Evolutionary conservation across 106 monocot species (phyloP).

Genomic region (Allium sativum): DNA sequence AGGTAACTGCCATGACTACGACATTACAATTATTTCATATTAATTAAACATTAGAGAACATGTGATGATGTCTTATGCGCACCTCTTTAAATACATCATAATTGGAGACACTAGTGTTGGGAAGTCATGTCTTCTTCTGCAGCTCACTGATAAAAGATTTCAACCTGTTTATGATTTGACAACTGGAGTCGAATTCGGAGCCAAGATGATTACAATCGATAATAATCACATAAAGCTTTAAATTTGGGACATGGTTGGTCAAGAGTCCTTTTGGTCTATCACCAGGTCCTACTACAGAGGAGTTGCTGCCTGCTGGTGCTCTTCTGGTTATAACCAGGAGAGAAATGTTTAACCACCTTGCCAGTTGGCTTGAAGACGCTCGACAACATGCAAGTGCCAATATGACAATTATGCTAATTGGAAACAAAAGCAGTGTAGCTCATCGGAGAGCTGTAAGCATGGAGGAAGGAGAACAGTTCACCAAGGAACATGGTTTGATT

Average conservation of each 20-base stretch:
- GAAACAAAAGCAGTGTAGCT: slow-evolving; percentile 18
- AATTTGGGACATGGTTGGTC: slow-evolving; percentile 93
- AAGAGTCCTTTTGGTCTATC: slow-evolving; percentile 49
- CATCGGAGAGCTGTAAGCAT: slow-evolving; percentile 24
- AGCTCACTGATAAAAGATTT: slow-evolving; percentile 88
- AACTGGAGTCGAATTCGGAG: slow-evolving; percentile 89
- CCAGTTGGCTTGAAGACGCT: slow-evolving; percentile 18
- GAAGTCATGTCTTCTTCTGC: slow-evolving; percentile 90
- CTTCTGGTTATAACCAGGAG: slow-evolving; percentile 20
- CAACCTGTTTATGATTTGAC: slow-evolving; percentile 91
- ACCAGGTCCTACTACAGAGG: slow-evolving; percentile 59
- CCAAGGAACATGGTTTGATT: slow-evolving; percentile 27
- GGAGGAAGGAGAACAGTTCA: slow-evolving; percentile 32
- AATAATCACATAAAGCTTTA: slow-evolving; percentile 88
- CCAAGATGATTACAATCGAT: slow-evolving; percentile 83
- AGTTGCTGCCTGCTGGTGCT: slow-evolving; percentile 40
- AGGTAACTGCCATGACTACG: too few species aligned
- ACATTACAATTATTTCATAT: too few species aligned
- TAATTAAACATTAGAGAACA: too few species aligned
- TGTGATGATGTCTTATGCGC: too few species aligned
- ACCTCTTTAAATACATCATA: too few species aligned
- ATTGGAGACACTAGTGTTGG: slow-evolving; percentile 90
- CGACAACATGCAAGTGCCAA: slow-evolving; percentile 13
- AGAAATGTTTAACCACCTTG: slow-evolving; percentile 17
- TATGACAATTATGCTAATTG: slow-evolving; percentile 24